Conservation (phyloP, 2,329 filamentous ascomycete genomes). For the Dactylellina parvicollis region DNA sequence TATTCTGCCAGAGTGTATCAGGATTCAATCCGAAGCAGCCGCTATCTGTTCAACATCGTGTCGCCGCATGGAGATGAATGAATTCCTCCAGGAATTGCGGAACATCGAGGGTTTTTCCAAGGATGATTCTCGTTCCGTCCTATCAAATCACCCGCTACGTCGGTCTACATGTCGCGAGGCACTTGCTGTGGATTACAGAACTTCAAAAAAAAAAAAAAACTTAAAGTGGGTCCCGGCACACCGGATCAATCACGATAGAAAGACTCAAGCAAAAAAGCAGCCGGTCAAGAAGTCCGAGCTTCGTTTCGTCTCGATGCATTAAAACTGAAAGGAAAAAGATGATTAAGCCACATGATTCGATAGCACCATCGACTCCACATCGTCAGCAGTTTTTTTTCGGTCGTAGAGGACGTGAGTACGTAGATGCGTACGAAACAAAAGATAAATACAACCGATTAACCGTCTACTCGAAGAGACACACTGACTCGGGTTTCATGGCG, state of each 20-base stretch:
- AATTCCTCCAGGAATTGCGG: conserved; percentile 9
- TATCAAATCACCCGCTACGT: conserved; percentile 31
- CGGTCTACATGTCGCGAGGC: conserved; percentile 32
- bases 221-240: conserved; percentile 31
- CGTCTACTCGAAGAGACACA: background rate
- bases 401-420: conserved; percentile 21
- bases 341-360: conserved; percentile 33
- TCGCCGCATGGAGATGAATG: conserved; percentile 5
- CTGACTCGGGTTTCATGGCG: background rate
- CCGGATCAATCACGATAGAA: conserved; percentile 25
- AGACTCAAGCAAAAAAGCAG: background rate
- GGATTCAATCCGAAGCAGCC: conserved; percentile 12
- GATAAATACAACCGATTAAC: background rate
- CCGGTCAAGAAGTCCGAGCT: conserved; percentile 2
- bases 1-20: conserved; percentile 32
- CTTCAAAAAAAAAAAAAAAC: too few species aligned
- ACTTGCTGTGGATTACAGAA: conserved; percentile 15
- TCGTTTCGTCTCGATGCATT: conserved; percentile 31
- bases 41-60: background rate
- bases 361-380: background rate
- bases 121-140: conserved; percentile 16
- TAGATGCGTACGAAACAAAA: background rate
- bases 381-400: background rate
- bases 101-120: conserved; percentile 19
- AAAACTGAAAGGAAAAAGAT: background rate